phyloP scores from a whole-genome alignment of 768 basidiomycete genomes.

The Termitomyces sp. region DNA sequence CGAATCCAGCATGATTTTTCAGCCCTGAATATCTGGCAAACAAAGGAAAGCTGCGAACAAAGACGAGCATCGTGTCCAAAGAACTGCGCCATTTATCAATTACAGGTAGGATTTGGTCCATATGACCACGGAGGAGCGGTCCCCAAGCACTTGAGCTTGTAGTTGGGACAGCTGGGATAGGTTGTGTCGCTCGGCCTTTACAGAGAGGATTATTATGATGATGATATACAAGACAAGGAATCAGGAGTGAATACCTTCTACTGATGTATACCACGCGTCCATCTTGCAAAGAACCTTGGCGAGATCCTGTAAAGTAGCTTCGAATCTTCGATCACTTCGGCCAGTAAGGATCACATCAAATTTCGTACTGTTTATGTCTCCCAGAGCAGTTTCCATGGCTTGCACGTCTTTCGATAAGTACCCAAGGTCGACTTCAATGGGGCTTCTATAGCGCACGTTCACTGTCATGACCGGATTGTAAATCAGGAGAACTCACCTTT shows the following conservation, averaged over 20 bases:
- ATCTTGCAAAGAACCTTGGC: neutral
- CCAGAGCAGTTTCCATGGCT: neutral
- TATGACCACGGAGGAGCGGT: conserved; percentile 6
- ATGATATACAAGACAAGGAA: neutral
- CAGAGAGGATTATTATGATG: neutral
- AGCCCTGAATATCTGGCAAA: neutral
- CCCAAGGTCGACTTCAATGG: neutral
- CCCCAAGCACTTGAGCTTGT: conserved; percentile 13
- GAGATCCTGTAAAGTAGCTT: neutral
- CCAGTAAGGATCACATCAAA: neutral
- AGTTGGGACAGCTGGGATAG: neutral
- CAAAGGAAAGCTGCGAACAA: conserved; percentile 1
- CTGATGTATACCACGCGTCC: neutral
- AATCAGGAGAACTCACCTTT: neutral
- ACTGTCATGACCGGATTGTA: neutral
- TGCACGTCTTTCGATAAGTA: neutral
- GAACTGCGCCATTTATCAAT: conserved; percentile 14
- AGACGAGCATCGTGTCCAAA: conserved; percentile 10
- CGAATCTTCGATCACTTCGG: neutral
- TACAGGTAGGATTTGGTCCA: conserved; percentile 8
- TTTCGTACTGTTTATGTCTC: neutral
- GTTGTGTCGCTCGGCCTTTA: neutral
- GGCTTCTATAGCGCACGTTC: neutral
- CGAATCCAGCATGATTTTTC: neutral
- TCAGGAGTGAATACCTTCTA: neutral